These are phyloP conservation scores for Syzygium oleosum DNA, from an alignment of 345 rosid species.

Conservation along the genomic window DNA sequence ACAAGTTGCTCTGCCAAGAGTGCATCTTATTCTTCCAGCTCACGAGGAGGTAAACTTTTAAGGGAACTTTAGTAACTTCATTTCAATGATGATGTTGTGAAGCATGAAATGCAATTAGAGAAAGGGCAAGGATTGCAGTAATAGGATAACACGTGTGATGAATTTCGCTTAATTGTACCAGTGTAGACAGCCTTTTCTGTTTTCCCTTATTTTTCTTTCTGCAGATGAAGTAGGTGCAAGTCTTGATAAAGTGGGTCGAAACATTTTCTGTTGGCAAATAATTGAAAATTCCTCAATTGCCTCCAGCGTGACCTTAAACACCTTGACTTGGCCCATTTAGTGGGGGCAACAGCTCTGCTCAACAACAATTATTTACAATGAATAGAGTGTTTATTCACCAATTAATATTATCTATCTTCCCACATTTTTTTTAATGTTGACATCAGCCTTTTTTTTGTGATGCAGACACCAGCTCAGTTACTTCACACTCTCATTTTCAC, in stretches of 20 bases:
- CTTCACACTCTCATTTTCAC: conserved; percentile 28
- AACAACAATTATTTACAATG: background rate
- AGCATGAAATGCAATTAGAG: background rate
- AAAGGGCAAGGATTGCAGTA: background rate
- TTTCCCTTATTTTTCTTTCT: background rate
- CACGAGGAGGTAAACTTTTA: conserved; percentile 33
- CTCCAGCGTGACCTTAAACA: background rate
- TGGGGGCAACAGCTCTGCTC: background rate
- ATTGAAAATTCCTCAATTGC: background rate
- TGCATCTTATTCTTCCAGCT: conserved; percentile 24
- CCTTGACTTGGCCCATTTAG: background rate
- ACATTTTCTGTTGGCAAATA: background rate
- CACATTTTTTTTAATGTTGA: background rate
- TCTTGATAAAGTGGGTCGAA: background rate
- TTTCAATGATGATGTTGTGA: background rate
- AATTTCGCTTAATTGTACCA: background rate
- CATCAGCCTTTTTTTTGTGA: background rate
- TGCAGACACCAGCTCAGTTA: conserved; percentile 32
- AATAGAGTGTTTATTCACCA: background rate
- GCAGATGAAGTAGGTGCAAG: background rate
- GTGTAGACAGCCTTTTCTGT: background rate
- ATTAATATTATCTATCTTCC: background rate
- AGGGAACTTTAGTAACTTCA: background rate
- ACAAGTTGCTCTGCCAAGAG: conserved; percentile 30
- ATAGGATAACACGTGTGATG: background rate